Base-by-base conservation (phyloP, 331 rosid genomes). In the Prunus yedoensis region DNA sequence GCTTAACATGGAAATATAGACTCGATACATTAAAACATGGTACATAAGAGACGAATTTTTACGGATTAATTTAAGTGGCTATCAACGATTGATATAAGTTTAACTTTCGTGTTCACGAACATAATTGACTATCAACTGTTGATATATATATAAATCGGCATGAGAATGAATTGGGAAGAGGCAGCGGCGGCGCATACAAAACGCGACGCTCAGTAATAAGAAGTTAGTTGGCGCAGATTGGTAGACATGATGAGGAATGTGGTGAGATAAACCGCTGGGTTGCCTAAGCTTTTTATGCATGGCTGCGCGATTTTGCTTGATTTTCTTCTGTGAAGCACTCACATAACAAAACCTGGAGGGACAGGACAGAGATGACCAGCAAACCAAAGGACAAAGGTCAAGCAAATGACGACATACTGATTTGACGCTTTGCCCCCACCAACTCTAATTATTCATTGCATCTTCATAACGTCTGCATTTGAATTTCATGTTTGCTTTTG, bases 381-480 rank as follows among this genome's bases (percentile, higher is more conserved):
- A 30, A 63, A n/a, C 25, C 8, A 63, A 63, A 32, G n/a, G 8
- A 8, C 49, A 52, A 73, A 66, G 84, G 82, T 75, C 78, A 80
- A 78, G 64, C 28, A 53, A 68, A 66, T 69, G 75, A 76, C 59
- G 82, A 49, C 76, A 13, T 14, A 11, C 0, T 5, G 85, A 78
- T 74, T 85, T 80, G 87, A 84, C 85, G 41, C 76, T 76, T 1
- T 10, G 30, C 10, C 61, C 20, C 68, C 49, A 7, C 73, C 86
- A 72, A 70, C 78, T 61, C 58, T 12, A 5, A 1, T 10, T 65
- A 77, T 79, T 11, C 74, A 51, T 62, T 83, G 68, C 73, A 75
- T 35, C 27, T 62, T 60, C 53, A 56, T 52, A 52, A 5, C 17
- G n/a, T 17, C 57, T 47, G 16, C 15, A 47, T 47, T 47, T 11